These are phyloP conservation scores for Ramularia collo-cygni DNA, from an alignment of 2,329 filamentous ascomycete species.

Conservation along the genomic window DNA sequence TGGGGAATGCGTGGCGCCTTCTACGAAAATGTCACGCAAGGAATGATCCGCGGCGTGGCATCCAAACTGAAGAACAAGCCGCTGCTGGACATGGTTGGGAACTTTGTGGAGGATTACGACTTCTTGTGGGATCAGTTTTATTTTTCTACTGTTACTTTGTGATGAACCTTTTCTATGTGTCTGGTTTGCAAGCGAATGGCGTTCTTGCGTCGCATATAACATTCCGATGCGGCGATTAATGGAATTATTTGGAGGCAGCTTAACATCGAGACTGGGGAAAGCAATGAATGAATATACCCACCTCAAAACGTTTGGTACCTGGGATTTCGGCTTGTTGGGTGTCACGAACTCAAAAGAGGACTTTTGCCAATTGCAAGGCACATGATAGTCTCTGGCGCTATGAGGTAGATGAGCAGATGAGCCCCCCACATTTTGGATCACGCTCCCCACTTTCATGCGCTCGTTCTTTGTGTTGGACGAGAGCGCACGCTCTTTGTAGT, in stretches of 20 bases:
- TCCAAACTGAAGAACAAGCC: conserved; percentile 64
- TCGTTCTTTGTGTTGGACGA: not conserved
- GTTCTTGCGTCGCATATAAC: not conserved
- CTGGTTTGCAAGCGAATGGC: conserved; percentile 3
- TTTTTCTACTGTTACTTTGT: conserved; percentile 62
- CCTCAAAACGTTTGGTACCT: no score
- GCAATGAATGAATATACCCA: no score
- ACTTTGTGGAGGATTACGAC: conserved; percentile 90
- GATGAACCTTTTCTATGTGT: conserved; percentile 12
- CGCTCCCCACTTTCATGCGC: no score
- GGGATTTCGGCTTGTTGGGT: no score
- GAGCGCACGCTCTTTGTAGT: not conserved
- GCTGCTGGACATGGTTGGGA: conserved; percentile 72
- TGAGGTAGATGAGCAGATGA: no score
- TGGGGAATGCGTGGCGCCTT: conserved; percentile 96
- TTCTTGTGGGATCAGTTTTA: conserved; percentile 98
- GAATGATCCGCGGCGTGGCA: conserved; percentile 62
- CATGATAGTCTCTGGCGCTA: no score
- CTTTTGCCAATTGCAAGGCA: no score
- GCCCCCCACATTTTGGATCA: no score
- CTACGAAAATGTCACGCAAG: conserved; percentile 79
- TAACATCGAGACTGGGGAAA: no score
- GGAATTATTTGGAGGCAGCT: no score
- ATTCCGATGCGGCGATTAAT: no score
- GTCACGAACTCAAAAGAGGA: no score